Base-by-base conservation (phyloP, 1,284 basidiomycete species). In the Ustilago curta region DNA sequence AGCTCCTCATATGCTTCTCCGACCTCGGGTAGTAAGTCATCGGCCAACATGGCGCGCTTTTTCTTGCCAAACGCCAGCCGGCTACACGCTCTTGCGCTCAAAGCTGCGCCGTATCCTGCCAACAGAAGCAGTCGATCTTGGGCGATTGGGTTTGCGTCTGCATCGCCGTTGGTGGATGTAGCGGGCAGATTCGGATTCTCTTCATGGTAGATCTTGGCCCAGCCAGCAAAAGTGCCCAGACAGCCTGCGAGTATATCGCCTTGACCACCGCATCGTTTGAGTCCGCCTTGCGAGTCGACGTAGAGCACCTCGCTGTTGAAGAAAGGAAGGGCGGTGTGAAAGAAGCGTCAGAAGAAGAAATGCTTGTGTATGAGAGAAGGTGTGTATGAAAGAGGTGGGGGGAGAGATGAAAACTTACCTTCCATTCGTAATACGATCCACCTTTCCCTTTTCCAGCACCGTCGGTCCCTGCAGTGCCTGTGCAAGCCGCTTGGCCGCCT, bases 201-300 rank as follows among this genome's bases (percentile, higher is more conserved):
- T 84, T 88, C 70, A 69, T 91, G 89, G 85, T 93, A 97, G 79
- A 93, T 94, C 84, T 92, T 92, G 3, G 92, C 93, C 95, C 96
- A 99, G 1, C 95, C 95, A 67, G 97, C 87, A 83, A 97, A 90
- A 0, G 94, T 90, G 0, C 94, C 95, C 8, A 94, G 91, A 40
- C 89, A 89, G 6, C 96, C 96, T 76, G 91, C 92, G 56, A 99
- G 86, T 49, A 99, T 91, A 85, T 99, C 96, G 0, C 96, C 96
- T 85, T 98, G 96, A 1, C 95, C 95, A 21, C 96, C 96, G 78
- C 94, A 95, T 56, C 96, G 88, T 86, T 97, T 97, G 74, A 94
- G 83, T 1, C 94, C 94, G 3, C 96, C 96, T 59, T 89, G 87
- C 0, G 88, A 86, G 70, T 92, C 90, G 31, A 92, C 89, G 65